Percentiles rank a stretch among this genome's conserved stretches.
phyloP scores from a whole-genome alignment of 345 rosid genomes.

The Fremontodendron californicum region DNA sequence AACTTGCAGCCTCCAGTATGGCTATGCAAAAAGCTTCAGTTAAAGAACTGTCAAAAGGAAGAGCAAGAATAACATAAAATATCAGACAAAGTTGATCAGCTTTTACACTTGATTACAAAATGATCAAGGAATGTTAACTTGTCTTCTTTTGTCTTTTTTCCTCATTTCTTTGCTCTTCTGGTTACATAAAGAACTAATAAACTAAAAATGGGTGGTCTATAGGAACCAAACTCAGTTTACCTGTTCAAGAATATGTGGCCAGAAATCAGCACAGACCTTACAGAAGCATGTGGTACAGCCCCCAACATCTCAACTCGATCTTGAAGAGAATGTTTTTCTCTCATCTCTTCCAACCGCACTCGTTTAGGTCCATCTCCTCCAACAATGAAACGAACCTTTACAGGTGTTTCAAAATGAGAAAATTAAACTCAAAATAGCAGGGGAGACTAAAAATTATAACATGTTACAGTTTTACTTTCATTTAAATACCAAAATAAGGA shows the following conservation, averaged over 20 bases:
- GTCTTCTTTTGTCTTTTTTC: background rate
- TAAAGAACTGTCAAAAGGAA: slow-evolving; percentile 61
- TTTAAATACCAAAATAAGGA: background rate
- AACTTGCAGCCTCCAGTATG: slow-evolving; percentile 96
- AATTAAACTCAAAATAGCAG: slow-evolving; percentile 1
- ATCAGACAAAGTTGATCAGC: background rate
- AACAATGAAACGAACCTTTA: slow-evolving; percentile 80
- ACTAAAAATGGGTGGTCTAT: background rate
- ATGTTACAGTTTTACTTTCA: background rate
- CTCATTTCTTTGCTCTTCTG: background rate
- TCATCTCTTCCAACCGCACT: slow-evolving; percentile 89
- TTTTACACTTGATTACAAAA: background rate
- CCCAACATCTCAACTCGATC: slow-evolving; percentile 96
- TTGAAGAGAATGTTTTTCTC: slow-evolving; percentile 92
- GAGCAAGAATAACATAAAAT: background rate
- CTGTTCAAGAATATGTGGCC: slow-evolving; percentile 94
- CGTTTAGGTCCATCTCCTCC: slow-evolving; percentile 98
- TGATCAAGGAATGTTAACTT: background rate
- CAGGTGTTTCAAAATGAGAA: slow-evolving; percentile 17
- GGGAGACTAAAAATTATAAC: background rate
- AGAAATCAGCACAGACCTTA: slow-evolving; percentile 70
- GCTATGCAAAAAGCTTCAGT: slow-evolving; percentile 99
- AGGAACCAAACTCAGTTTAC: slow-evolving; percentile 26
- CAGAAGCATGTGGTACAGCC: slow-evolving; percentile 84
- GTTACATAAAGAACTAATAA: background rate